Evolutionary conservation across 768 basidiomycete species (phyloP), one percentile per base, ranked within the genome.

Genomic region (Boletus reticuloceps): DNA sequence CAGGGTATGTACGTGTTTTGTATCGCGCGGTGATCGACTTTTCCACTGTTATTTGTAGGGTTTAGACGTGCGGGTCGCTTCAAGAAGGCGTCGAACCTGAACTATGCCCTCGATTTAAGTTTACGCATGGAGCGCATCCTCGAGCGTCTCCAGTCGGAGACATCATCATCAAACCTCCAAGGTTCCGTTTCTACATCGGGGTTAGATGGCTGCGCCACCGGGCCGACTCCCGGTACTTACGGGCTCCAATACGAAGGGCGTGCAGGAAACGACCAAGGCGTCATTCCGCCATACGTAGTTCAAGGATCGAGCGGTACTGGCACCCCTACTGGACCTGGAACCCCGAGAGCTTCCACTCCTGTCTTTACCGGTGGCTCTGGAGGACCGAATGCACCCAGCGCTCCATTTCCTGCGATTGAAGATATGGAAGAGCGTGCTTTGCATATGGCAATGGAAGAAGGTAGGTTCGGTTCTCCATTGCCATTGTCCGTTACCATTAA

Each of bases 61-160:
- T 70, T 64, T n/a, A 73, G 59, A 22, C 71, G 75, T 38, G 69
- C 87, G 5, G 93, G 94, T 32, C 81, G 92, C 20, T 96, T 96
- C 79, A 96, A 96, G 78, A 96, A 96, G 72, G 92, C 92, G 1
- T 86, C 85, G 16, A 96, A 96, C 72, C 86, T 95, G 87, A 96
- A 95, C 67, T 93, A 88, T 62, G 91, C 81, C 20, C 74, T 80
- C 39, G 75, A 72, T 38, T 59, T 81, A 2, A 76, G 75, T 6
- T 64, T 79, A 29, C 72, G 75, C 32, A 64, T 66, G 53, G 69
- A 70, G 17, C 64, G 70, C 38, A 58, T 69, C 25, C 66, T 71
- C 17, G 70, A 70, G 38, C 56, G 37, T 10, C 62, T 71, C 36
- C 69, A 71, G 45, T 69, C 69, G 2, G 60, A 65, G 27, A 60